phyloP scores from a whole-genome alignment of 192 early-diverging fungal species.

The Coemansia asiatica region DNA sequence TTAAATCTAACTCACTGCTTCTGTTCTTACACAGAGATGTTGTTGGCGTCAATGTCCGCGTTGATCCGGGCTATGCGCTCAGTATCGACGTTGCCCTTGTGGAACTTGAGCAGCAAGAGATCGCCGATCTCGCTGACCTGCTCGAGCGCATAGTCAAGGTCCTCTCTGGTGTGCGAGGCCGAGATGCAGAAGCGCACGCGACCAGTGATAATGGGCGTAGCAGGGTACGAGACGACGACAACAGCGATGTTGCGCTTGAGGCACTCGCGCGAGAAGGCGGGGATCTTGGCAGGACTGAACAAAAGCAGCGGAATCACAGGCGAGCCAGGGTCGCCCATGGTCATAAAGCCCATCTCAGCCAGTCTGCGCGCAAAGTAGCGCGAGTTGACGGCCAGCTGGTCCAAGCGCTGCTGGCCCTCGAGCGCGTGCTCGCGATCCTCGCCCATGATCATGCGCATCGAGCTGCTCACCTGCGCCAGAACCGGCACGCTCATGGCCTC shows the following conservation, averaged over 20 bases:
- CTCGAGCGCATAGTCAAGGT: constrained; percentile 76
- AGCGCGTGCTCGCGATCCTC: constrained; percentile 75
- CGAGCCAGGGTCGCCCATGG: constrained; percentile 81
- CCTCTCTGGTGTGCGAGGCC: constrained; percentile 91
- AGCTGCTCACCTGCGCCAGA: constrained; percentile 85
- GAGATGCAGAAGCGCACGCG: constrained; percentile 94
- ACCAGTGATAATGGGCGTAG: constrained; percentile 94
- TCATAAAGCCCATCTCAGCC: constrained; percentile 89
- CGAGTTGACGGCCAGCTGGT: constrained; percentile 83
- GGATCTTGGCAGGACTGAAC: constrained; percentile 94
- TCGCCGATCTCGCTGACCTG: constrained; percentile 75
- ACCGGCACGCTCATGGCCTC: constrained; percentile 87
- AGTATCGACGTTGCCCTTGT: constrained; percentile 17
- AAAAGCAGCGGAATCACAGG: constrained; percentile 91
- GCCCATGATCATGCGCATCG: constrained; percentile 90
- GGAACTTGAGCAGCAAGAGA: constrained; percentile 66
- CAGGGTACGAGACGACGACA: constrained; percentile 96
- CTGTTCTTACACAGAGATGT: neutral
- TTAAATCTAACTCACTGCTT: too few species aligned
- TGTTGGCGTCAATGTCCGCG: neutral
- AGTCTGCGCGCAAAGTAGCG: constrained; percentile 80
- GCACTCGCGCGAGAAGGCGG: constrained; percentile 92
- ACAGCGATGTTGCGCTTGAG: constrained; percentile 88
- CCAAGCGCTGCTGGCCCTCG: constrained; percentile 81
- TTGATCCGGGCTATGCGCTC: constrained; percentile 3